Base-by-base conservation (phyloP, 2,329 filamentous ascomycete species). In the Sporothrix phasma region DNA sequence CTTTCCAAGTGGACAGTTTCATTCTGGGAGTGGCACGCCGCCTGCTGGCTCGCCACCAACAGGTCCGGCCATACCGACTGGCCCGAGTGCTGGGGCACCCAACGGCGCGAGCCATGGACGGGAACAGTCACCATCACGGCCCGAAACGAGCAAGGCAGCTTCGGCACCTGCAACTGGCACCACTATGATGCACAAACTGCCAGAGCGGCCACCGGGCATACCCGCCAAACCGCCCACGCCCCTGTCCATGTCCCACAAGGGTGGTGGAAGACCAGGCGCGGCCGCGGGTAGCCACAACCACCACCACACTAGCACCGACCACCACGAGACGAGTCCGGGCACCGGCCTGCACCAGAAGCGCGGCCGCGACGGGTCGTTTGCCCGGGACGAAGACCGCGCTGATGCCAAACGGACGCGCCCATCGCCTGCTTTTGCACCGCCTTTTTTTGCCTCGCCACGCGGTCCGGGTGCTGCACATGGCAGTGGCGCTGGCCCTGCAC, bases 161-260 rank as follows among this genome's bases (percentile, higher is more conserved):
- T 6, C 39, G 13, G 11, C 49, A 17, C 13, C 37, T 3, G 26
- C 8, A 1, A 24, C n/a, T n/a, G n/a, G 8, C n/a, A 47, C 11
- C n/a, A n/a, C 29, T 15, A 47, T n/a, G 19, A 3, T 43, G 6
- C 61, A 43, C 39, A 63, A 63, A 22, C 62, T 64, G 54, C 62
- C 59, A 8, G 37, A 58, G 8, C 11, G 46, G 13, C 64, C 64
- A 3, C 64, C 56, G 0, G 60, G 66, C 26, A 60, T 67, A 2
- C 67, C 67, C 2, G 56, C 65, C 7, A 66, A 67, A 43, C 67
- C 67, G 10, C 67, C 67, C 1, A 65, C 66, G 2, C 67, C 67
- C 4, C 34, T 68, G 3, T 65, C 66, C 17, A 65, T 65, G 64
- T 29, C 56, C 1, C 43, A 54, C 15, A 54, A 54, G n/a, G 51